Evolutionary conservation across 2,329 filamentous ascomycete species (phyloP).

Genomic region (Aquanectria penicillioides): DNA sequence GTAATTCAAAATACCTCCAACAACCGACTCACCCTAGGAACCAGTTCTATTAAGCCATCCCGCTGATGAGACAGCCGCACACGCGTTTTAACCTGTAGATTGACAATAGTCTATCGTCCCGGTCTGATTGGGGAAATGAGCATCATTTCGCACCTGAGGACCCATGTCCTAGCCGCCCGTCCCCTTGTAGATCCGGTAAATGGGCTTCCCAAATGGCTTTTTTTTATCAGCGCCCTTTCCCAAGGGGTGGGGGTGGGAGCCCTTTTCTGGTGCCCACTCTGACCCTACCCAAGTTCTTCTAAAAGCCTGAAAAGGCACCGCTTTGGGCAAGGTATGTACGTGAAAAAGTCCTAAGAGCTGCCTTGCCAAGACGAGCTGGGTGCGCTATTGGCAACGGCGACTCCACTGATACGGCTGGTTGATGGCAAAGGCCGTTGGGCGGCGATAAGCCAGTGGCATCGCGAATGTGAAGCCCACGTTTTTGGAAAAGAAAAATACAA

Average conservation of each 20-base stretch:
- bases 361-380: not conserved
- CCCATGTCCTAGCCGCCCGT: constrained; percentile 3
- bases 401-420: constrained; percentile 8
- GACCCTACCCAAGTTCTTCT: too few species aligned
- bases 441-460: not conserved
- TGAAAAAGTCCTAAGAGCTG: too few species aligned
- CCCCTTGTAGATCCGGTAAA: not conserved
- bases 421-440: not conserved
- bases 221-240: not conserved
- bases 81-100: constrained; percentile 2
- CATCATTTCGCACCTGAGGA: constrained; percentile 23
- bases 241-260: not conserved
- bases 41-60: not conserved
- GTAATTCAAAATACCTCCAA: not conserved
- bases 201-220: not conserved
- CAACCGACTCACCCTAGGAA: not conserved
- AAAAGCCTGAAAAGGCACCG: too few species aligned
- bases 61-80: constrained; percentile 13
- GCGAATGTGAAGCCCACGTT: too few species aligned
- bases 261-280: not conserved
- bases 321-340: too few species aligned
- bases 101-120: constrained; percentile 1
- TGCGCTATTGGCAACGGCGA: not conserved
- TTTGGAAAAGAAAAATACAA: too few species aligned
- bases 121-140: constrained; percentile 24